Evolutionary conservation across 495 filamentous ascomycete species (phyloP).

Genomic region (Gamarada debralockiae): DNA sequence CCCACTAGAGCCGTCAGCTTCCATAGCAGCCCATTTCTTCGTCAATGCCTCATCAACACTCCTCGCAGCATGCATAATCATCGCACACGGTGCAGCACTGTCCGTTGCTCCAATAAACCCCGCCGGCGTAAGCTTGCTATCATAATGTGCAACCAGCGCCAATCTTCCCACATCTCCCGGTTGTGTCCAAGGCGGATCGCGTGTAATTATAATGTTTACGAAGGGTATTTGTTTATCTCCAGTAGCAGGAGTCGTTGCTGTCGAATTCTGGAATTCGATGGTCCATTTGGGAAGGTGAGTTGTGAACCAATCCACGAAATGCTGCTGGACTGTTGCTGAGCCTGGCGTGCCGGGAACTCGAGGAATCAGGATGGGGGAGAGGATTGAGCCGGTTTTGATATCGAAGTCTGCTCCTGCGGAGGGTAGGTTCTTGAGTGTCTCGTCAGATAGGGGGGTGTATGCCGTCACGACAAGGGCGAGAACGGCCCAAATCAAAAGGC

Average conservation of each 20-base stretch:
- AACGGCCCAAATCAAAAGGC: slow-evolving; percentile 16
- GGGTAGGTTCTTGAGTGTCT: slow-evolving; percentile 62
- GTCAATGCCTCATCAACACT: slow-evolving; percentile 76
- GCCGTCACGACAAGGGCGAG: slow-evolving; percentile 40
- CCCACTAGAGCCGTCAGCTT: slow-evolving; percentile 46
- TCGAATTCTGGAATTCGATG: slow-evolving; percentile 81
- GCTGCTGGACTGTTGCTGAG: slow-evolving; percentile 67
- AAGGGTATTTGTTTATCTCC: slow-evolving; percentile 72
- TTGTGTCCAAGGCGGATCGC: slow-evolving; percentile 79
- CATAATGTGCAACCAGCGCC: slow-evolving; percentile 92
- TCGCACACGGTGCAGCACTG: slow-evolving; percentile 88
- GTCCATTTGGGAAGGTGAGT: slow-evolving; percentile 72
- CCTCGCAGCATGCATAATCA: slow-evolving; percentile 81
- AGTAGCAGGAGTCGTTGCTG: slow-evolving; percentile 70
- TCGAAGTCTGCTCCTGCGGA: slow-evolving; percentile 75
- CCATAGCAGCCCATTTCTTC: slow-evolving; percentile 73
- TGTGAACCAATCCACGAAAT: slow-evolving; percentile 79
- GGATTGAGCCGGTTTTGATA: slow-evolving; percentile 64
- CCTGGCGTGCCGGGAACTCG: slow-evolving; percentile 85
- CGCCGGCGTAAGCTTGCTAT: slow-evolving; percentile 73
- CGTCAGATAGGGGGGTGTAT: slow-evolving; percentile 72
- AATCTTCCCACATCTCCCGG: slow-evolving; percentile 73
- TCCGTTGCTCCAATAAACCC: slow-evolving; percentile 95
- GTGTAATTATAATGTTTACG: slow-evolving; percentile 78
- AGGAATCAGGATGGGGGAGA: slow-evolving; percentile 87